phyloP scores from a whole-genome alignment of 2,329 filamentous ascomycete genomes.

The Cucurbitaria berberidis region DNA sequence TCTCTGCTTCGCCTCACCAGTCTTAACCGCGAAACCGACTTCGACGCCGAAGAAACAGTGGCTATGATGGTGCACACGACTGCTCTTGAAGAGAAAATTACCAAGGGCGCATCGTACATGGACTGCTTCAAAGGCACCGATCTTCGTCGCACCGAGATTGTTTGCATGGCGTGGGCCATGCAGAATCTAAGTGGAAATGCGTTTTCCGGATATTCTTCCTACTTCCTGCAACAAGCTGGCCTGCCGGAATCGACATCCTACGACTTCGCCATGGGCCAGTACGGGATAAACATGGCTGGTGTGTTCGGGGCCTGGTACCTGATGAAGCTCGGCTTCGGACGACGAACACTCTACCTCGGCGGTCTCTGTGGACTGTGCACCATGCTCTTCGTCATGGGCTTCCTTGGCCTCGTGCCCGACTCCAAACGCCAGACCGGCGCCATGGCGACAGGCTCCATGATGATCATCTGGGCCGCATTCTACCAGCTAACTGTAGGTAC shows the following conservation, averaged over 20 bases:
- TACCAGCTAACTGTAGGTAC: slow-evolving; percentile 90
- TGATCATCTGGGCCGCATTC: slow-evolving; percentile 61
- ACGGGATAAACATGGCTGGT: slow-evolving; percentile 75
- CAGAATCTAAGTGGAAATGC: slow-evolving; percentile 57
- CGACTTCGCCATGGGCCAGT: slow-evolving; percentile 61
- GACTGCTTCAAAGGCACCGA: slow-evolving; percentile 87
- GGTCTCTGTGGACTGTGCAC: slow-evolving; percentile 71
- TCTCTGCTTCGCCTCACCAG: slow-evolving; percentile 71
- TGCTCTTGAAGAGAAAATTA: slow-evolving; percentile 77
- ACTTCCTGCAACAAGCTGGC: slow-evolving; percentile 58
- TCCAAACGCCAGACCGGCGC: slow-evolving; percentile 65
- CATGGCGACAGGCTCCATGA: slow-evolving; percentile 81
- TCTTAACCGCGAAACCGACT: slow-evolving; percentile 68
- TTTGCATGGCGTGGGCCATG: slow-evolving; percentile 61
- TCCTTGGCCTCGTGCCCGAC: slow-evolving; percentile 75
- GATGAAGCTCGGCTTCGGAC: slow-evolving; percentile 76
- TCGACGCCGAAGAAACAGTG: slow-evolving; percentile 82
- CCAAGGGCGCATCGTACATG: slow-evolving; percentile 73
- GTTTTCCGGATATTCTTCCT: slow-evolving; percentile 57
- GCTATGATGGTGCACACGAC: slow-evolving; percentile 94
- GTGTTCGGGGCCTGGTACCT: slow-evolving; percentile 83
- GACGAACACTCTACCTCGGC: slow-evolving; percentile 76
- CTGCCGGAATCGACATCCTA: slow-evolving; percentile 52
- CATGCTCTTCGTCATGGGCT: slow-evolving; percentile 85
- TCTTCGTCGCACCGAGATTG: slow-evolving; percentile 76